Evolutionary conservation across 1,139 yeast species (phyloP).

Genomic region (Candida sanyaensis): DNA sequence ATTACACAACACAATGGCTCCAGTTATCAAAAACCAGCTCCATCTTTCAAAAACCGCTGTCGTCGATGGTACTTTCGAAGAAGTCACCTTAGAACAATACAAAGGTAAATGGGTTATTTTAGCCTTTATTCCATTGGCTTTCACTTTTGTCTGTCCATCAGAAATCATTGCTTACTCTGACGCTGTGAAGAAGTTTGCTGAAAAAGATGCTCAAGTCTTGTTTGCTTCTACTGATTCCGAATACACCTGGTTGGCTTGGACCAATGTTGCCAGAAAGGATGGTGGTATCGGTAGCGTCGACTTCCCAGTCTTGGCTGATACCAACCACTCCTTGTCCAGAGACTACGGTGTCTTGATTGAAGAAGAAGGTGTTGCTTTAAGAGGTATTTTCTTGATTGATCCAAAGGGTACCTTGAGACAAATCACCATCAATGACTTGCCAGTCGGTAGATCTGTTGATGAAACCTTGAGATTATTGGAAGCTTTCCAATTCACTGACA

Average conservation of each 20-base stretch:
- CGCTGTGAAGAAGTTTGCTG: constrained; percentile 86
- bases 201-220: constrained; percentile 82
- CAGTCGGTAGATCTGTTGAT: constrained; percentile 98
- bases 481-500: constrained; percentile 98
- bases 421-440: constrained; percentile 95
- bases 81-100: constrained; percentile 89
- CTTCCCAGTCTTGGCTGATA: constrained; percentile 94
- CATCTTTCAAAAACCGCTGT: constrained; percentile 94
- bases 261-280: constrained; percentile 92
- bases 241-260: constrained; percentile 97
- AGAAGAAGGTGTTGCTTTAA: constrained; percentile 94
- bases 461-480: constrained; percentile 97
- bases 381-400: constrained; percentile 97
- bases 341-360: constrained; percentile 97
- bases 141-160: constrained; percentile 99
- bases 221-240: constrained; percentile 98
- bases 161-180: constrained; percentile 98
- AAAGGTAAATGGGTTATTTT: constrained; percentile 97
- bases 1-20: constrained; percentile 61
- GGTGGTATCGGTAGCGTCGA: constrained; percentile 97
- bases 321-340: constrained; percentile 90
- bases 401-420: constrained; percentile 95
- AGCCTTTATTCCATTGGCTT: constrained; percentile 97
- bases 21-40: constrained; percentile 95
- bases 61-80: constrained; percentile 93